Conservation (phyloP, 2,329 filamentous ascomycete genomes). For the Penicillium sp. region DNA sequence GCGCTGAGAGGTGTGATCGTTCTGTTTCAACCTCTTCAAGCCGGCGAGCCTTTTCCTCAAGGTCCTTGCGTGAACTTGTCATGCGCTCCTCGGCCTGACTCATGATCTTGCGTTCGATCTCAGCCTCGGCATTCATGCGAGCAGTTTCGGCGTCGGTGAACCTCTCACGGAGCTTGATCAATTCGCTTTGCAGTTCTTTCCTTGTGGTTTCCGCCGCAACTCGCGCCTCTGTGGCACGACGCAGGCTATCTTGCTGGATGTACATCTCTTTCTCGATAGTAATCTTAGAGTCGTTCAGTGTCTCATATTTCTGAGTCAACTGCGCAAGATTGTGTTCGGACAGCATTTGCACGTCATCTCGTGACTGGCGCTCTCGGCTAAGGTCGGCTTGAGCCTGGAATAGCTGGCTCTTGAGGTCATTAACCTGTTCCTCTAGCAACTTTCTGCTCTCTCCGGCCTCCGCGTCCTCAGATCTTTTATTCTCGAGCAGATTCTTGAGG, state of each 20-base stretch:
- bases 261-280: constrained; percentile 97
- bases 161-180: constrained; percentile 70
- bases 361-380: constrained; percentile 81
- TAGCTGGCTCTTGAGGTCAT: constrained; percentile 75
- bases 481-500: constrained; percentile 74
- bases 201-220: constrained; percentile 74
- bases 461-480: constrained; percentile 79
- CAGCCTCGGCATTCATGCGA: constrained; percentile 69
- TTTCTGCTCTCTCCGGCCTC: constrained; percentile 73
- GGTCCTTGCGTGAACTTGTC: constrained; percentile 64
- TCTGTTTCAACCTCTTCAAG: constrained; percentile 73
- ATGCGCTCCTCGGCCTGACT: constrained; percentile 72
- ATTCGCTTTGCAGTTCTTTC: constrained; percentile 77
- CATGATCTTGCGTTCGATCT: constrained; percentile 70
- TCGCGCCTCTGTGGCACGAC: constrained; percentile 73
- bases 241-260: constrained; percentile 81
- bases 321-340: constrained; percentile 78
- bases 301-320: constrained; percentile 74
- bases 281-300: constrained; percentile 86
- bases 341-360: constrained; percentile 85
- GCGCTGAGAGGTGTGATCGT: constrained; percentile 62
- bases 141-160: constrained; percentile 80
- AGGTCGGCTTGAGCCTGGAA: constrained; percentile 79
- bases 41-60: constrained; percentile 68
- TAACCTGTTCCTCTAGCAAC: constrained; percentile 76